A percentile compares a stretch with the other conserved stretches of the same genome.
Conservation (phyloP, 192 early-diverging fungal genomes). For the Lunasporangiospora selenospora region DNA sequence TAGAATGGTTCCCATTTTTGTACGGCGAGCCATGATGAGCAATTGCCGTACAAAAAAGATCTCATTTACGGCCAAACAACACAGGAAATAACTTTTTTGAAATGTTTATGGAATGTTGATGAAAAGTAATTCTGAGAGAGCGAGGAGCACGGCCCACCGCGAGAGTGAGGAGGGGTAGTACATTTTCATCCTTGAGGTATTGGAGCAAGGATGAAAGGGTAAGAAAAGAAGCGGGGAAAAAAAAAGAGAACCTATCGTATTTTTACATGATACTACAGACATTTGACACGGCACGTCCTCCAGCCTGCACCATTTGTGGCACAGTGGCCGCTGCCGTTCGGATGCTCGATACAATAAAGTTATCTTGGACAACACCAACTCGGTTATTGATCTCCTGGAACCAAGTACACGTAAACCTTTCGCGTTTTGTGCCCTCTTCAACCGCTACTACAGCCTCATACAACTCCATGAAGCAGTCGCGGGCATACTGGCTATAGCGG, state of each 20-base stretch:
- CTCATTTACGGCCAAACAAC: too few species aligned
- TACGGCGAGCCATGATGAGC: too few species aligned
- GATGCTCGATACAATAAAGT: conserved; percentile 54
- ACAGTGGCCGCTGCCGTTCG: conserved; percentile 36
- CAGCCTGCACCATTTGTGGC: conserved; percentile 41
- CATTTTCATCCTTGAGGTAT: neutral
- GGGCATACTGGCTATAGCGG: conserved; percentile 52
- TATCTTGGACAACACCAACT: conserved; percentile 50
- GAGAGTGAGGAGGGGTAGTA: too few species aligned
- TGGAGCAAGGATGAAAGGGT: neutral
- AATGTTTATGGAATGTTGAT: too few species aligned
- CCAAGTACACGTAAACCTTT: conserved; percentile 56
- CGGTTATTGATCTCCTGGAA: conserved; percentile 54
- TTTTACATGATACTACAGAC: conserved; percentile 41
- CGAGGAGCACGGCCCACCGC: too few species aligned
- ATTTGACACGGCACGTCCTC: conserved; percentile 36
- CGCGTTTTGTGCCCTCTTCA: conserved; percentile 42
- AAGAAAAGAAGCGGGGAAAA: neutral
- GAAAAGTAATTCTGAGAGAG: too few species aligned
- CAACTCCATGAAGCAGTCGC: conserved; percentile 51
- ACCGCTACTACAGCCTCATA: conserved; percentile 52
- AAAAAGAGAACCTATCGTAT: neutral
- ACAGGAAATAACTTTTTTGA: too few species aligned
- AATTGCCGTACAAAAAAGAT: too few species aligned
- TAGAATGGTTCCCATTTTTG: too few species aligned